Evolutionary conservation across 257 asterid species (phyloP), one percentile per base, ranked within the genome.

Genomic region (Anisodus tanguticus): DNA sequence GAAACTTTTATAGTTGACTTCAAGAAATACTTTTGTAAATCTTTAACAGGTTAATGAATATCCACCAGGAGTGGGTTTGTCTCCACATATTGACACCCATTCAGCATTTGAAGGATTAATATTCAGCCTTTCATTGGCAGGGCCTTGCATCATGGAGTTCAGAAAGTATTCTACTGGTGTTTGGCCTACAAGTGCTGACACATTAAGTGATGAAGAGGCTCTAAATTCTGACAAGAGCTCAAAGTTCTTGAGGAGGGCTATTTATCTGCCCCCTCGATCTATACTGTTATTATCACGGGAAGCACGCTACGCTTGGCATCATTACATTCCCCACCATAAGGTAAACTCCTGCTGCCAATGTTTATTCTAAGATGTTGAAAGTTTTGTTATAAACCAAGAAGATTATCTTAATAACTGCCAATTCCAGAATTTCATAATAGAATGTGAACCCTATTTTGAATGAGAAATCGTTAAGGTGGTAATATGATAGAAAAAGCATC

Each of bases 261-360:
- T 96, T 63, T 92, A 91, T 93, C 99, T 94, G 54, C 98, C 98
- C 35, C 98, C 99, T 81, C 92, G 98, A 78, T 96, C 98, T 9
- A 89, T 96, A 91, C 66, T 96, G 64, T 84, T 94, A 84, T 87
- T 96, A 86, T 93, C 98, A 69, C 95, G 93, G 69, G 98, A 96
- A 90, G 98, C 95, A 41, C 93, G 98, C 80, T 94, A 94, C 86
- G 97, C 97, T n/a, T 96, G 99, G 98, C 98, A 94, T 83, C 99
- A 96, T 88, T 96, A 96, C 90, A 96, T 96, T 90, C 99, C 99
- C 51, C 99, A 96, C 83, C 99, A 94, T 86, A 96, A 96, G 98
- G 99, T 92, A 31, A 87, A 82, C 53, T 10, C 37, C 35, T 31
- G 35, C 35, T 31, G 35, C 1, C 35, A 31, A 31, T 31, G 35